Base-by-base conservation (phyloP, 2,329 filamentous ascomycete genomes). In the Colletotrichum agaves region DNA sequence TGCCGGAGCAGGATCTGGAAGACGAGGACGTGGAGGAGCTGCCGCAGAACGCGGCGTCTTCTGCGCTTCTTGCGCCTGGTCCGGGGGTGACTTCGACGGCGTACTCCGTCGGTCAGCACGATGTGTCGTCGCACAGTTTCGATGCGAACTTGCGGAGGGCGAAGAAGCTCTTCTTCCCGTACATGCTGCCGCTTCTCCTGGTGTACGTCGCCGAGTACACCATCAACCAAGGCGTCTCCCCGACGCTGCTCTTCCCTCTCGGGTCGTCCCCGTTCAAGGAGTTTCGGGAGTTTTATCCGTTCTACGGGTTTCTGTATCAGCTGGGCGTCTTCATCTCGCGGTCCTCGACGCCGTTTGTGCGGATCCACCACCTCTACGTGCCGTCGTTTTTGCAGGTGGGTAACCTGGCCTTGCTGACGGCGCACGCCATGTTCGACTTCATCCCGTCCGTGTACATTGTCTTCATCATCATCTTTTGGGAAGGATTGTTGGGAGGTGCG, bases 131-230 rank as follows among this genome's bases (percentile, higher is more conserved):
- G 33, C 63, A 66, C 8, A 31, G 39, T 17, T 77, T 90, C 21
- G 69, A 71, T 13, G 73, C 77, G n/a, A 87, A 89, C 63, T 78
- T 98, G 37, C 81, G 81, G n/a, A 90, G 93, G 4, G 88, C 91
- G 0, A 85, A 82, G 69, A 83, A 85, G 0, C 83, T 98, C 1
- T 91, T 98, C 75, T 82, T 97, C 49, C 88, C 88, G 0, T 91
- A 90, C 78, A 98, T 99, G 94, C 84, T 97, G 3, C 96, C 96
- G 0, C 85, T 99, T 13, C 85, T 98, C 37, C 82, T 98, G 15
- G 96, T 99, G 33, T 99, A 98, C 77, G 87, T 98, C 39, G 93
- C 94, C 63, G 96, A 99, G 82, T 99, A 99, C 78, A 97, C 93
- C 62, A 98, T 98, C 79, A 98, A 98, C 81, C 94, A 97, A 81